Base-by-base conservation (phyloP, 306 rosid species). In the Vigna unguiculata region DNA sequence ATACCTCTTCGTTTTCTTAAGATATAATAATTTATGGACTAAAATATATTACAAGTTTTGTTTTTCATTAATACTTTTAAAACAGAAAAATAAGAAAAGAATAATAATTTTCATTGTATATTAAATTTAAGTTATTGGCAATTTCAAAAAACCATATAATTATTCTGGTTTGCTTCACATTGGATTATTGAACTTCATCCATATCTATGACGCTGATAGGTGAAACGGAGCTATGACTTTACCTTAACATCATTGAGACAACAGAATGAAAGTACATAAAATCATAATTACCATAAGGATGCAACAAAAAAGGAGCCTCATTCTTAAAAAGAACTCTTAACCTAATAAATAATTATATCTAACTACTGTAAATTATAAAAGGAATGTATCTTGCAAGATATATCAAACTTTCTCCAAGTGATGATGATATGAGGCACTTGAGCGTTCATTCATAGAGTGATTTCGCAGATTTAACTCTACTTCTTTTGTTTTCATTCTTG, bases 391-490 rank as follows among this genome's bases (percentile, higher is more conserved):
- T 63, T 19, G 28, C 41, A 55, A n/a, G n/a, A 74, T 71, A 21
- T 47, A 69, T 47, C 20, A 63, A 61, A 55, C 4, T 22, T 75
- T 83, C 30, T 57, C 78, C 9, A 15, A 51, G n/a, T 43, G 46
- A n/a, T 51, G 45, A 12, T 68, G 38, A 80, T 43, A 65, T 3
- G 60, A 57, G 51, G 40, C 36, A 20, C 34, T 36, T 22, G 40
- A 55, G 77, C 46, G 46, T 59, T 88, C 77, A 91, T 54, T 94
- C 97, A 45, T 94, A 94, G 34, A 94, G 89, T 43, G 81, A 48
- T 85, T 91, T 91, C 0, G 97, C 96, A 40, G 96, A 91, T 62
- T 85, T 94, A 46, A 85, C 89, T 83, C 97, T 87, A 24, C 14
- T 2, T 72, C 81, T 90, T 76, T 94, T 94, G 88, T 70, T 74